phyloP scores from a whole-genome alignment of 2,329 filamentous ascomycete species.

The Penicillium sclerotigenum region DNA sequence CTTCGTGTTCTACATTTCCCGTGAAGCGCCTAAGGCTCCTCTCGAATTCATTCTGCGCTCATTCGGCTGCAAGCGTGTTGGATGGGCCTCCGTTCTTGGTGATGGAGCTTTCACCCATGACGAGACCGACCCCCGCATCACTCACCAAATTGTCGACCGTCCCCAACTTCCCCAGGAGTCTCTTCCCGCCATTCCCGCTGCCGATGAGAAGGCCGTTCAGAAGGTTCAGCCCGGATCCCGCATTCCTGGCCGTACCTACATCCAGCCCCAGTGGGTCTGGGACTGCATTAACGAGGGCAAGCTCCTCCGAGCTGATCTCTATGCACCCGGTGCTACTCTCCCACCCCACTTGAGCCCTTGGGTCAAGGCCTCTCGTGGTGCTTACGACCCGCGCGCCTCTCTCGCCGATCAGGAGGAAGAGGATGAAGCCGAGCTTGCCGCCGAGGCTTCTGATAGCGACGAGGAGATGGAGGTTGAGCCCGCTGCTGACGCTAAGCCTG shows the following conservation, averaged over 20 bases:
- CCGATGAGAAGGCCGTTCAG: constrained; percentile 41
- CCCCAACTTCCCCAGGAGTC: constrained; percentile 65
- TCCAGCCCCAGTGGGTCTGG: constrained; percentile 99
- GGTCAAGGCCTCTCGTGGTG: constrained; percentile 79
- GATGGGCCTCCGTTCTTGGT: constrained; percentile 88
- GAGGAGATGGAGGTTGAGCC: constrained; percentile 40
- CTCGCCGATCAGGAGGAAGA: constrained; percentile 86
- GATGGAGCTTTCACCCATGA: constrained; percentile 89
- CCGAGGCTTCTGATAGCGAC: constrained; percentile 52
- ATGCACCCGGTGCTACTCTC: constrained; percentile 82
- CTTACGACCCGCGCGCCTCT: constrained; percentile 85
- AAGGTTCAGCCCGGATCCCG: constrained; percentile 61
- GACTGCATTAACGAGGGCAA: constrained; percentile 92
- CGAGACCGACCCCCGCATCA: constrained; percentile 83
- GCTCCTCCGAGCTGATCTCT: constrained; percentile 79
- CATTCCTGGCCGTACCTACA: constrained; percentile 85
- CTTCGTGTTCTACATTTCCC: constrained; percentile 87
- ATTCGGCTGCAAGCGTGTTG: constrained; percentile 93
- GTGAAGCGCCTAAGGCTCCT: constrained; percentile 85
- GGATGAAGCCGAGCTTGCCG: constrained; percentile 72
- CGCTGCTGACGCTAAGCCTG: constrained; percentile 19
- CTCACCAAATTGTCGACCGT: constrained; percentile 92
- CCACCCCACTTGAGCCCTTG: constrained; percentile 96
- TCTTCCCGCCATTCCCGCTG: constrained; percentile 42
- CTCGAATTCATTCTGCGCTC: constrained; percentile 90